Evolutionary conservation across 176 grass and related monocot species (phyloP), one percentile per base, ranked within the genome.

Genomic region (Musa itinerans): DNA sequence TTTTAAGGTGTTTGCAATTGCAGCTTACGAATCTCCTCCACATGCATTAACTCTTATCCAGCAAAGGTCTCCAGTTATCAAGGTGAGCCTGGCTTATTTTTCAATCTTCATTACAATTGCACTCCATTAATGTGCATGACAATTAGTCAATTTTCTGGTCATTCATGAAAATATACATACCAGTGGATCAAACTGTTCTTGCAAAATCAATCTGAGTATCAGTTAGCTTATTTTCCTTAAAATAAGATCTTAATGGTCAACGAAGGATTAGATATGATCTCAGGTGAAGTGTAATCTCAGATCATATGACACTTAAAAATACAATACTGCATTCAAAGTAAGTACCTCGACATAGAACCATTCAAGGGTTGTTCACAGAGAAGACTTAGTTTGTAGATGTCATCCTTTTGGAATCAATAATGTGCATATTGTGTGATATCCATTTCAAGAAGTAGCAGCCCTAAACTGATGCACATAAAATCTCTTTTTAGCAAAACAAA

Each of bases 51-150:
- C 84, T 77, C 89, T 99, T 77, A 84, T 99, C 77, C 95, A 94
- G 75, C 95, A 99, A 83, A 87, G 95, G 19, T 99, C 95, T 83
- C 95, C 95, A 53, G 26, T 91, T 84, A 81, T 87, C 78, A 89
- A 86, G 73, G 95, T 99, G 87, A 48, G 75, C 72, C n/a, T 1
- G 21, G 59, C 51, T 68, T 72, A 9, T 52, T 27, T 62, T 23
- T 52, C 52, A 24, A 53, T 53, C n/a, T 83, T 77, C 9, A 67
- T 27, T 19, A 17, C 12, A 26, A 69, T 26, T 69, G 13, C 24
- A 8, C 14, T 9, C 43, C n/a, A 50, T 19, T 68, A 21, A 22
- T 22, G 68, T n/a, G 29, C 12, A 15, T 70, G 11, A 20, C 16
- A 27, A 65, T 65, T 24, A 25, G 23, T 22, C 51, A 19, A 51